Percentiles rank a stretch among this genome's conserved stretches.
These are phyloP conservation scores for Alternaria triticimaculans DNA, from an alignment of 2,329 filamentous ascomycete species.

Conservation along the genomic window DNA sequence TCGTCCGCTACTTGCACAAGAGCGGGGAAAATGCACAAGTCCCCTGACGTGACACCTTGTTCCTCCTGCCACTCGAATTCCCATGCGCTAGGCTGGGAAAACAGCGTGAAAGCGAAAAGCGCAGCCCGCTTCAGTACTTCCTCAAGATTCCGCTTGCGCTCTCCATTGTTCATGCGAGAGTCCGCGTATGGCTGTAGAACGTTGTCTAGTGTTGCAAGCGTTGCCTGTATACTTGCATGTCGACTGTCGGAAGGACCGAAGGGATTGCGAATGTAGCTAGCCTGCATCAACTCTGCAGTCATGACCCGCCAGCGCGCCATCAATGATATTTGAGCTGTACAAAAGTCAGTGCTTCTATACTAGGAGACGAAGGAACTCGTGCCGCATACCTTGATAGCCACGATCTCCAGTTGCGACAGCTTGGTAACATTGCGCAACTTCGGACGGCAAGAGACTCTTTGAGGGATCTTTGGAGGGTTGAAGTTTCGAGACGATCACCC, in stretches of 20 bases:
- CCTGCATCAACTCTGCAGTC: slow-evolving; percentile 38
- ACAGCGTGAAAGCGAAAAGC: slow-evolving; percentile 44
- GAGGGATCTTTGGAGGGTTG: slow-evolving; percentile 17
- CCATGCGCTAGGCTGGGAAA: slow-evolving; percentile 45
- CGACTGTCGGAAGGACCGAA: slow-evolving; percentile 37
- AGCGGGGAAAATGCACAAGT: slow-evolving; percentile 45
- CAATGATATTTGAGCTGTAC: slow-evolving; percentile 23
- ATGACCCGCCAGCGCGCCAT: slow-evolving; percentile 41
- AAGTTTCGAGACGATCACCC: slow-evolving; percentile 35
- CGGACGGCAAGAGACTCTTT: slow-evolving; percentile 37
- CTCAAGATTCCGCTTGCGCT: slow-evolving; percentile 41
- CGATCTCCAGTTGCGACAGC: slow-evolving; percentile 19
- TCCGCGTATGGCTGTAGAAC: slow-evolving; percentile 39
- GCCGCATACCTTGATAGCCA: slow-evolving; percentile 22
- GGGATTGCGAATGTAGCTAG: slow-evolving; percentile 31
- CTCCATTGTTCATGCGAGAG: slow-evolving; percentile 32
- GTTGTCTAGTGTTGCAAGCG: slow-evolving; percentile 29
- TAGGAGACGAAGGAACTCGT: fast-evolving
- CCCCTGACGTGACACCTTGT: slow-evolving; percentile 29
- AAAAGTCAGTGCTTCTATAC: background rate
- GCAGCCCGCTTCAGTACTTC: slow-evolving; percentile 46
- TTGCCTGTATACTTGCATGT: slow-evolving; percentile 27
- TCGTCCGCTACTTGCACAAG: slow-evolving; percentile 45
- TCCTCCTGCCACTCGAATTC: slow-evolving; percentile 44
- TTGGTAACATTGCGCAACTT: slow-evolving; percentile 29